Conservation (phyloP, 768 basidiomycete genomes). For the Russula abietina region DNA sequence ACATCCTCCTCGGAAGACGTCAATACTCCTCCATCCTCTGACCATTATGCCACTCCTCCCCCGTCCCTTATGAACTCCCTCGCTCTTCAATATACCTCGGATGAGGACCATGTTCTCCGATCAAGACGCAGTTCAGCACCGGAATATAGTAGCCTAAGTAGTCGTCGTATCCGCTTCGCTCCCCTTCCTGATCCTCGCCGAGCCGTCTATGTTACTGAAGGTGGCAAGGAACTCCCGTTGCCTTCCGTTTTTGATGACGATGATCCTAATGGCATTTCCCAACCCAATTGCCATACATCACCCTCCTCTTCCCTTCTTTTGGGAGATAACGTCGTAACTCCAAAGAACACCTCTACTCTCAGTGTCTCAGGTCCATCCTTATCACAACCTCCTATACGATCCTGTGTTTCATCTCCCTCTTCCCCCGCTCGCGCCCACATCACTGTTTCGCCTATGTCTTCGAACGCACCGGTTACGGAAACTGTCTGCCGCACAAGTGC, state of each 20-base stretch:
- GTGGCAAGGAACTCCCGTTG: conserved; percentile 39
- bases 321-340: conserved; percentile 7
- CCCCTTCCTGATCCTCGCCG: conserved; percentile 75
- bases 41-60: conserved; percentile 4
- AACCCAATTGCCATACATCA: conserved; percentile 18
- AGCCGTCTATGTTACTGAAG: conserved; percentile 39
- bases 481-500: neutral
- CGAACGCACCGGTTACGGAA: conserved; percentile 17
- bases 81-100: conserved; percentile 12
- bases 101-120: conserved; percentile 7
- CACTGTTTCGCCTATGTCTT: conserved; percentile 12
- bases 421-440: conserved; percentile 1
- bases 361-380: neutral
- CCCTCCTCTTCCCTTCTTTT: conserved; percentile 20
- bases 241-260: conserved; percentile 30
- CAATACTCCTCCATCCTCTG: conserved; percentile 14
- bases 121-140: conserved; percentile 3
- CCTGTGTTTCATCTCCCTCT: conserved; percentile 1
- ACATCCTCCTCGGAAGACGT: conserved; percentile 15
- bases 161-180: conserved; percentile 65
- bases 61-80: conserved; percentile 4
- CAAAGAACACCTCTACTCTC: conserved; percentile 1
- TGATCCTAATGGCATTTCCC: conserved; percentile 24
- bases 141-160: conserved; percentile 9
- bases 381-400: neutral